Conservation (phyloP, 2,329 filamentous ascomycete species). For the Keithomyces neogunnii region DNA sequence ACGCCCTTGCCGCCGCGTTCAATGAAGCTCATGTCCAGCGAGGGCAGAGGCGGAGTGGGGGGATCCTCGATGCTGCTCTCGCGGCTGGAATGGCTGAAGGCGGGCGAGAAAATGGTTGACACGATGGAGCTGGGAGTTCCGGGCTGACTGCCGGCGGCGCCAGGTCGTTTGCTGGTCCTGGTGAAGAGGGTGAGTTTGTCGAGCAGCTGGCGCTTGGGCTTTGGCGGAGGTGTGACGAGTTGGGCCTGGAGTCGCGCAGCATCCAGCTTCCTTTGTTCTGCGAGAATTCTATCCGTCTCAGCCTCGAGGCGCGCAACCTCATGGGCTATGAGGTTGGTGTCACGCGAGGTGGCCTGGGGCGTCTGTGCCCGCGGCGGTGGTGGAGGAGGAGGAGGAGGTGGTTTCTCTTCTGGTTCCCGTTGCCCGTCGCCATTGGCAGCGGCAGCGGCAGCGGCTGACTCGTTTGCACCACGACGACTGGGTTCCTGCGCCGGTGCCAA, state of each 20-base stretch:
- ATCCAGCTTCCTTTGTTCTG: constrained; percentile 41
- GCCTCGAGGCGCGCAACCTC: constrained; percentile 35
- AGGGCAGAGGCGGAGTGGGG: constrained; percentile 10
- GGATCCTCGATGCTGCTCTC: constrained; percentile 25
- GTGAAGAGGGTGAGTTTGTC: constrained; percentile 40
- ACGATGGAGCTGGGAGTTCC: constrained; percentile 24
- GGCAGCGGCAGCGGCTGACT: too few species aligned
- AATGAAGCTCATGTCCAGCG: constrained; percentile 29
- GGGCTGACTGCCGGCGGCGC: constrained; percentile 20
- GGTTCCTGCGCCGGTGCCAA: too few species aligned
- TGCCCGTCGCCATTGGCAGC: too few species aligned
- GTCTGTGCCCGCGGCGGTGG: not conserved
- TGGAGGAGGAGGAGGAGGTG: not conserved
- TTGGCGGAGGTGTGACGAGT: constrained; percentile 25
- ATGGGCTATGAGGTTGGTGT: constrained; percentile 20
- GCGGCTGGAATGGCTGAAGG: constrained; percentile 25
- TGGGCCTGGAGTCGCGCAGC: constrained; percentile 36
- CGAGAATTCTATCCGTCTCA: constrained; percentile 39
- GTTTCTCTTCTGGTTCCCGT: too few species aligned
- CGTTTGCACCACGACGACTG: too few species aligned
- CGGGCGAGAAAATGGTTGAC: constrained; percentile 26
- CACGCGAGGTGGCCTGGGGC: not conserved
- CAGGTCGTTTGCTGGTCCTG: constrained; percentile 29
- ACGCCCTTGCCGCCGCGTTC: constrained; percentile 37
- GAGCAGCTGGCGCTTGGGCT: constrained; percentile 30